A percentile compares a stretch with the other conserved stretches of the same genome.
Conservation (phyloP, 305 asterid genomes). For the Fraxinus baroniana region DNA sequence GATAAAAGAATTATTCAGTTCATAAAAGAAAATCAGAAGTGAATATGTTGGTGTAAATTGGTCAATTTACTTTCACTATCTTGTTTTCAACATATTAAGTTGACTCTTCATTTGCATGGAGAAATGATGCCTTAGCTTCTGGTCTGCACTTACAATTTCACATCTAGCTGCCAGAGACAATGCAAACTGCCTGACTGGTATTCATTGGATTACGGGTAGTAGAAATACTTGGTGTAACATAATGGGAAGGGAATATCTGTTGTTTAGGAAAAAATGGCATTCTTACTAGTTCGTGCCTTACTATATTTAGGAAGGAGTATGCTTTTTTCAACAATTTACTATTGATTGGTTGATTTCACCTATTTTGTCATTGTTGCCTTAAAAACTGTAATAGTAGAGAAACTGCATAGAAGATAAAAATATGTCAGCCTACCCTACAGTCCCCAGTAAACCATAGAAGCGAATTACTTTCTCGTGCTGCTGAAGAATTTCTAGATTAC, state of each 20-base stretch:
- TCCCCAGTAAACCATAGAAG: not conserved
- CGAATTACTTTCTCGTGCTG: not conserved
- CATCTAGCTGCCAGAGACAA: not conserved
- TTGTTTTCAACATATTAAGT: not conserved
- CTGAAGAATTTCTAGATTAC: not conserved
- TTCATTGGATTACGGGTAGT: not conserved
- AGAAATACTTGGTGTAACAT: not conserved
- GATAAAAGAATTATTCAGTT: not conserved
- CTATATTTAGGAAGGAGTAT: not conserved
- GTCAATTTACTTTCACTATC: not conserved
- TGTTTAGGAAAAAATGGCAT: not conserved
- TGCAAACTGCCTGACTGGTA: not conserved
- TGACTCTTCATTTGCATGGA: not conserved
- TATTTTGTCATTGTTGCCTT: not conserved
- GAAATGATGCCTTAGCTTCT: not conserved
- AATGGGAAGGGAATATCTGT: constrained; percentile 3
- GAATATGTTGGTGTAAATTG: not conserved
- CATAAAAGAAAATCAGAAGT: not conserved
- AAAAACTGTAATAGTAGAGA: not conserved
- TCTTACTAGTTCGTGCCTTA: not conserved
- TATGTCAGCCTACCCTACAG: not conserved
- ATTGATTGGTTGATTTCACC: constrained; percentile 2
- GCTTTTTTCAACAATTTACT: not conserved
- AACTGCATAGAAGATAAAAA: not conserved
- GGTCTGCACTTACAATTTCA: not conserved